Evolutionary conservation across 2,329 filamentous ascomycete genomes (phyloP).

Genomic region (Neobulgaria alba): DNA sequence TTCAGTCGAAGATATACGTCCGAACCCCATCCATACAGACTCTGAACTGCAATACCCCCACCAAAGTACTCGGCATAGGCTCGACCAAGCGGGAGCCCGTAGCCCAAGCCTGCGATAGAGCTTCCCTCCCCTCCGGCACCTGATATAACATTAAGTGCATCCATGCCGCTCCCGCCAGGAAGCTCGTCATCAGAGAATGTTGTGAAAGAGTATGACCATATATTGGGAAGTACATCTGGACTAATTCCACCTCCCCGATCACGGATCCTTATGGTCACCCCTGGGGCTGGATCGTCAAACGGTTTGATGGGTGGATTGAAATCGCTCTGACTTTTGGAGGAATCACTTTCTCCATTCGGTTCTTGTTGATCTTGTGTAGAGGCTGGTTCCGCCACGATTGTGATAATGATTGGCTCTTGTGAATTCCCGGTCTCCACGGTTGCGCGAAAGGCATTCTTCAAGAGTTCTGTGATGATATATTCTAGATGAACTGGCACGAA

Average conservation of each 20-base stretch:
- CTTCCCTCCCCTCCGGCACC: conserved; percentile 63
- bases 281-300: conserved; percentile 60
- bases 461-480: conserved; percentile 91
- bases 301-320: conserved; percentile 38
- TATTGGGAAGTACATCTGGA: conserved; percentile 72
- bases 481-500: conserved; percentile 94
- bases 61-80: conserved; percentile 99
- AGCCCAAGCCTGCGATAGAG: conserved; percentile 87
- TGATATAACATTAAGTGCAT: conserved; percentile 69
- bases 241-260: conserved; percentile 92
- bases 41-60: conserved; percentile 90
- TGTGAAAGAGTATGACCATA: conserved; percentile 97
- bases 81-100: conserved; percentile 80
- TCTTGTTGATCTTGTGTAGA: conserved; percentile 2
- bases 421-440: conserved; percentile 79
- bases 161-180: conserved; percentile 42
- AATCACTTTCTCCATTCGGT: not conserved
- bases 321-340: not conserved
- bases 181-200: conserved; percentile 65
- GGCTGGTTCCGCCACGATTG: conserved; percentile 62
- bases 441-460: conserved; percentile 95
- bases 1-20: conserved; percentile 56
- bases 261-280: conserved; percentile 89
- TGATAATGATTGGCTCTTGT: conserved; percentile 78
- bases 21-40: conserved; percentile 79